These are phyloP conservation scores for Nemania sp. DNA, from an alignment of 2,329 filamentous ascomycete species.

Conservation along the genomic window DNA sequence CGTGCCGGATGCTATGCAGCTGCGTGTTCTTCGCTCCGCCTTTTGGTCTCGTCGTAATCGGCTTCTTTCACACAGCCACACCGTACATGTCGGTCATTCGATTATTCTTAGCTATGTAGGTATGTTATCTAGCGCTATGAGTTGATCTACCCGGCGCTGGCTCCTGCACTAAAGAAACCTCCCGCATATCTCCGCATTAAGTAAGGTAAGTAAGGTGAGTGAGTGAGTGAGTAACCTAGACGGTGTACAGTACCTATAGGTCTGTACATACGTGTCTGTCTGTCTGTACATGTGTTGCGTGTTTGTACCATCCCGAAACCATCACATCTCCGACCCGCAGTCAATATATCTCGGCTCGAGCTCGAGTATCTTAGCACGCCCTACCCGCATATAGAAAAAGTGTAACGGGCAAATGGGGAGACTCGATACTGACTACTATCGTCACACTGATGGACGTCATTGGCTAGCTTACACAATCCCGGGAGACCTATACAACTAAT, in stretches of 20 bases:
- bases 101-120: not conserved
- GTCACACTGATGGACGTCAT: conserved; percentile 17
- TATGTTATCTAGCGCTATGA: conserved; percentile 3
- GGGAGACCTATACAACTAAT: conserved; percentile 10
- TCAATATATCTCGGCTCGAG: conserved; percentile 25
- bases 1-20: conserved; percentile 17
- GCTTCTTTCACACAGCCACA: conserved; percentile 23
- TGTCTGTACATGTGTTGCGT: conserved; percentile 1
- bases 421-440: not conserved
- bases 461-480: conserved; percentile 21
- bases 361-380: conserved; percentile 13
- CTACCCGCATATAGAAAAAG: conserved; percentile 19
- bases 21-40: conserved; percentile 25
- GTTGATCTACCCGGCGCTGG: conserved; percentile 22
- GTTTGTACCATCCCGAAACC: conserved; percentile 22
- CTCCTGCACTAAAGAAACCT: not conserved
- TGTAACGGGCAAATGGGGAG: conserved; percentile 19
- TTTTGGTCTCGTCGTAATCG: conserved; percentile 27
- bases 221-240: not conserved
- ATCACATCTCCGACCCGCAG: conserved; percentile 22
- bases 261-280: too few species aligned
- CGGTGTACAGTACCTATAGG: not conserved
- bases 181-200: conserved; percentile 18
- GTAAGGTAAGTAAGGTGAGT: not conserved
- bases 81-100: conserved; percentile 18